phyloP scores from a whole-genome alignment of 2,329 filamentous ascomycete genomes.

The Neofusicoccum laricinum region DNA sequence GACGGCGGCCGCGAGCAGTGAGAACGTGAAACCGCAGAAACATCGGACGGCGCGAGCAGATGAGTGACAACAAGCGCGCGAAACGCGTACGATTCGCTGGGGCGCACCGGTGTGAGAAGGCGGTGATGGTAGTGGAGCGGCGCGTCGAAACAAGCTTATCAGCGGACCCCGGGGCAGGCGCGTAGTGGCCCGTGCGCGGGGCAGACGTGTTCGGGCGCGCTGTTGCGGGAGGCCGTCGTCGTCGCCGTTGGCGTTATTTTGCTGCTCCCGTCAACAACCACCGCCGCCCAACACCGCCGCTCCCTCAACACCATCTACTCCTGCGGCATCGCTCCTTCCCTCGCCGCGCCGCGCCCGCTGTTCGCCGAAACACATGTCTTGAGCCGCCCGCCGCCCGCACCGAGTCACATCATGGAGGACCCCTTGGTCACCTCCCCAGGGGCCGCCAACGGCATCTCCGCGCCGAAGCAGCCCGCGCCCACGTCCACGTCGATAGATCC shows the following conservation, averaged over 20 bases:
- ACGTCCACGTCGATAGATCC: constrained; percentile 44
- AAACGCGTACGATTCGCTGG: neutral
- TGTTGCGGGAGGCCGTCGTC: neutral
- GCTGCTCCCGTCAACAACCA: constrained; percentile 9
- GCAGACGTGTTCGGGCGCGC: constrained; percentile 10
- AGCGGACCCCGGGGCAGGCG: neutral
- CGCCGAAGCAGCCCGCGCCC: constrained; percentile 27
- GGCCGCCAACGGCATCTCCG: constrained; percentile 36
- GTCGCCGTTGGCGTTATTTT: constrained; percentile 1
- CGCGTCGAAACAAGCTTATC: constrained; percentile 6
- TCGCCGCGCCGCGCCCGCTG: neutral
- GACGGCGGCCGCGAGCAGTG: neutral
- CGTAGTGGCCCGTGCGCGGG: neutral
- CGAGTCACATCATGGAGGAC: constrained; percentile 36
- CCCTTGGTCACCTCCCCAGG: constrained; percentile 35
- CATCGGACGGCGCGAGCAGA: neutral
- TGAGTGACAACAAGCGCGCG: neutral
- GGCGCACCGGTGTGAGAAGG: neutral
- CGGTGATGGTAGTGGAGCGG: constrained; percentile 10
- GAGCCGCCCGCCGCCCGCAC: neutral
- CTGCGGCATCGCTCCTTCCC: neutral
- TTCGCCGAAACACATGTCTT: constrained; percentile 6
- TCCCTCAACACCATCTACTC: neutral
- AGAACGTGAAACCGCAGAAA: neutral
- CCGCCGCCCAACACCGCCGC: neutral